Percentiles rank a stretch among this genome's conserved stretches.
These are phyloP conservation scores for Mycogone perniciosa DNA, from an alignment of 2,329 filamentous ascomycete species.

Conservation along the genomic window DNA sequence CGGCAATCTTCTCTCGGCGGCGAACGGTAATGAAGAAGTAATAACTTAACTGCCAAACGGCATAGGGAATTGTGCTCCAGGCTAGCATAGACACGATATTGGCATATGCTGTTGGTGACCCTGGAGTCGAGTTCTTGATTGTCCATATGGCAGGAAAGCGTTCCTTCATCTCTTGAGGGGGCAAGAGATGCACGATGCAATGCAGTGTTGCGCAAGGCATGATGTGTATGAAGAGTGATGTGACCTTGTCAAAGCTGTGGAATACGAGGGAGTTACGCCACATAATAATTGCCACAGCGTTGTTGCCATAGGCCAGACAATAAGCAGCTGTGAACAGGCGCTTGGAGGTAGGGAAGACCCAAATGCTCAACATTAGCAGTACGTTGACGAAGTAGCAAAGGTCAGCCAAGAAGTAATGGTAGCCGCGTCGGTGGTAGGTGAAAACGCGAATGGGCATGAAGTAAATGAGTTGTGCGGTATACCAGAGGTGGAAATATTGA, in stretches of 20 bases:
- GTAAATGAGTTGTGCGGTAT: conserved; percentile 77
- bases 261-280: conserved; percentile 99
- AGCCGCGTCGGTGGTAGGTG: conserved; percentile 84
- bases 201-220: conserved; percentile 96
- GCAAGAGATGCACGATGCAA: conserved; percentile 78
- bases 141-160: conserved; percentile 81
- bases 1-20: conserved; percentile 90
- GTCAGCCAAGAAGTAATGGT: conserved; percentile 95
- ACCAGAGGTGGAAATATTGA: conserved; percentile 88
- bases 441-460: conserved; percentile 96
- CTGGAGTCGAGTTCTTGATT: conserved; percentile 63
- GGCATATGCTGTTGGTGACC: conserved; percentile 73
- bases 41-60: conserved; percentile 86
- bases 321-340: conserved; percentile 87
- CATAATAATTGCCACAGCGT: conserved; percentile 96
- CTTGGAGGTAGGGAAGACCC: conserved; percentile 86
- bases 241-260: conserved; percentile 97
- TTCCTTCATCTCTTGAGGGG: conserved; percentile 55
- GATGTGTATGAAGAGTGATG: conserved; percentile 97
- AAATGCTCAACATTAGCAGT: conserved; percentile 72
- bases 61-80: conserved; percentile 91
- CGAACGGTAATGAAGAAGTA: conserved; percentile 94
- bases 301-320: conserved; percentile 92
- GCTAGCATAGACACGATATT: conserved; percentile 77
- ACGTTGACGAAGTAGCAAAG: conserved; percentile 98